phyloP scores from a whole-genome alignment of 2,329 filamentous ascomycete genomes.

The Xylariaceae sp. region DNA sequence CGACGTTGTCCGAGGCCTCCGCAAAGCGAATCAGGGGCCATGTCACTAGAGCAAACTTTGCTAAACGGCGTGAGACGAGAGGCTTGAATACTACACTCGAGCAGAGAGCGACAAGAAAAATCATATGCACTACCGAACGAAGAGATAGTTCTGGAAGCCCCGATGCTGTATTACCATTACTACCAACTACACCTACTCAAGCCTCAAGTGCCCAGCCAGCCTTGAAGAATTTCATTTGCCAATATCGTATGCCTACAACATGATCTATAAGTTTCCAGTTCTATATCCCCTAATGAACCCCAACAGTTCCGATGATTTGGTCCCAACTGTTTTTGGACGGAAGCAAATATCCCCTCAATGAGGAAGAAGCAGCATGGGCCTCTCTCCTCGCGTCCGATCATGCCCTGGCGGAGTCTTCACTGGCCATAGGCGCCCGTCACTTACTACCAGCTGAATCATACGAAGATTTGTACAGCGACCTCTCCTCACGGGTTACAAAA shows the following conservation, averaged over 20 bases:
- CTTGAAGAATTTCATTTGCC: not conserved
- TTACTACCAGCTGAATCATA: constrained; percentile 20
- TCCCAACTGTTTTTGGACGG: constrained; percentile 13
- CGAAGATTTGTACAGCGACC: constrained; percentile 17
- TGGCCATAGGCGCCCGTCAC: constrained; percentile 22
- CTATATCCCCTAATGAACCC: not conserved
- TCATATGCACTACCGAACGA: not conserved
- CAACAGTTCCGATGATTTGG: constrained; percentile 13
- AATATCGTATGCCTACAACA: not conserved
- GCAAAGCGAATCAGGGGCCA: constrained; percentile 19
- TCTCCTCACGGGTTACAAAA: constrained; percentile 18
- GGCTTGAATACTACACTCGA: no score
- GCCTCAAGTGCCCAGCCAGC: no score
- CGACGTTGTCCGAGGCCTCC: constrained; percentile 12
- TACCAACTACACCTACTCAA: no score
- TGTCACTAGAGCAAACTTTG: constrained; percentile 20
- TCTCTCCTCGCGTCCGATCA: constrained; percentile 23
- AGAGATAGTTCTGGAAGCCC: not conserved
- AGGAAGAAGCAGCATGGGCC: constrained; percentile 22
- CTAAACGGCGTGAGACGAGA: constrained; percentile 16
- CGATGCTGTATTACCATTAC: no score
- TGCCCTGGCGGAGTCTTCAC: constrained; percentile 21
- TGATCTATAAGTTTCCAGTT: not conserved
- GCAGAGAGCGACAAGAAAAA: no score
- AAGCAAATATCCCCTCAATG: constrained; percentile 5